Conservation (phyloP, 495 filamentous ascomycete species). For the Stereocaulon alpinum region DNA sequence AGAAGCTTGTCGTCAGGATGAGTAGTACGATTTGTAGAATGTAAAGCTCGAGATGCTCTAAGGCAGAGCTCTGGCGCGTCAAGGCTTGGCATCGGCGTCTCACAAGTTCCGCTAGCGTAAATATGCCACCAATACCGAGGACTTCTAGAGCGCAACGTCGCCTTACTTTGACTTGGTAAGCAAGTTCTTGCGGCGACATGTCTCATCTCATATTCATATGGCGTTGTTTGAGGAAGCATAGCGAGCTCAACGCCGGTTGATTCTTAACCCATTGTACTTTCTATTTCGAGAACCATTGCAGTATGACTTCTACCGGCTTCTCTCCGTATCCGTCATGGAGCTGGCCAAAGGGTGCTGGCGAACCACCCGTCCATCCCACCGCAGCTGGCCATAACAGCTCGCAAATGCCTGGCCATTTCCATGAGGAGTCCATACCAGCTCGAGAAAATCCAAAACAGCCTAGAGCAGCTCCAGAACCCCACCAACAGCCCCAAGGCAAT, state of each 20-base stretch:
- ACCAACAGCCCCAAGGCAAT: neutral
- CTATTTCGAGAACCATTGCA: neutral
- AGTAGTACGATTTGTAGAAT: neutral
- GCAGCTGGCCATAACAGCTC: neutral
- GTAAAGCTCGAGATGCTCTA: neutral
- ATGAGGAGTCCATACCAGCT: constrained; percentile 8
- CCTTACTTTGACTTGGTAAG: neutral
- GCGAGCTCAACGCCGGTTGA: neutral
- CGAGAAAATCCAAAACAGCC: neutral
- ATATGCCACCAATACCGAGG: neutral
- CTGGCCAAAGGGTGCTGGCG: constrained; percentile 25
- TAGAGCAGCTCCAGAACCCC: neutral
- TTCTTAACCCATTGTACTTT: neutral
- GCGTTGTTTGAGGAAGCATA: neutral
- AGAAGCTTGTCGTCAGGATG: neutral
- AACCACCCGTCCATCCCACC: constrained; percentile 14
- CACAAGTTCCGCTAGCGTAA: neutral
- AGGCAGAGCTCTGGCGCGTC: constrained; percentile 9
- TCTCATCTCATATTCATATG: neutral
- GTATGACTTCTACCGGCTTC: constrained; percentile 29
- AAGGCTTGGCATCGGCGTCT: constrained; percentile 3
- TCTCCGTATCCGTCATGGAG: constrained; percentile 27
- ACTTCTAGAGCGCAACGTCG: neutral
- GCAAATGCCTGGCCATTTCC: constrained; percentile 21
- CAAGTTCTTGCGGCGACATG: neutral